Base-by-base conservation (phyloP, 2,329 filamentous ascomycete species). In the Colletotrichum sp. region DNA sequence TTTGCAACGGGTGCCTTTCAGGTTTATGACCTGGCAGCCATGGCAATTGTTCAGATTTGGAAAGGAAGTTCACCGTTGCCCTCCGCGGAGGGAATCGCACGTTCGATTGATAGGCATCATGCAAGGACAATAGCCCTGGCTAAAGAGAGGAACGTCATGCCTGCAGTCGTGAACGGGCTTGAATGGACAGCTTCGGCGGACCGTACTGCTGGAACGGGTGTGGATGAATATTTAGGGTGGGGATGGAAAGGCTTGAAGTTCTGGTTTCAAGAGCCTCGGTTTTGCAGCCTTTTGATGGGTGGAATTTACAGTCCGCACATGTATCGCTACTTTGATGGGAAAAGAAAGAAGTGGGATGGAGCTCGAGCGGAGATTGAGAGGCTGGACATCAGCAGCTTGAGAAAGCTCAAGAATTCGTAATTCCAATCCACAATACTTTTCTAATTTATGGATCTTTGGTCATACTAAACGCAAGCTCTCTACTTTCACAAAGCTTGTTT, bases 171-270 rank as follows among this genome's bases (percentile, higher is more conserved):
- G 78, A 82, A 36, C 80, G 73, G 68, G 77, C 78, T n/a, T 48
- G 79, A 81, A 16, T 85, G 83, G 76, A 80, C 84, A 7, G 76
- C 71, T 1, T 85, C 82, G 68, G 79, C 85, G 57, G 82, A 87
- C 60, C 75, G 82, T 8, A 78, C 85, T 6, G 85, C 84, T 0
- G 86, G 86, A 1, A 87, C 84, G 0, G 83, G 86, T 0, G 81
- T 86, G 68, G 9, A 36, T 4, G 83, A 86, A 71, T 82, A 84
- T 9, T 72, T 88, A 1, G 83, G 85, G 0, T 87, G 84, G 81
- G 85, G 85, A 2, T 81, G 77, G 80, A 80, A 80, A 22, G 85
- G 84, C 0, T 87, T 85, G 86, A 80, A 80, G 57, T 86, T 86
- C 61, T 87, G 85, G 85, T 78, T 82, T 59, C 76, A 77, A 59